phyloP scores from a whole-genome alignment of 345 rosid genomes.

The Eucalyptus cladocalyx region DNA sequence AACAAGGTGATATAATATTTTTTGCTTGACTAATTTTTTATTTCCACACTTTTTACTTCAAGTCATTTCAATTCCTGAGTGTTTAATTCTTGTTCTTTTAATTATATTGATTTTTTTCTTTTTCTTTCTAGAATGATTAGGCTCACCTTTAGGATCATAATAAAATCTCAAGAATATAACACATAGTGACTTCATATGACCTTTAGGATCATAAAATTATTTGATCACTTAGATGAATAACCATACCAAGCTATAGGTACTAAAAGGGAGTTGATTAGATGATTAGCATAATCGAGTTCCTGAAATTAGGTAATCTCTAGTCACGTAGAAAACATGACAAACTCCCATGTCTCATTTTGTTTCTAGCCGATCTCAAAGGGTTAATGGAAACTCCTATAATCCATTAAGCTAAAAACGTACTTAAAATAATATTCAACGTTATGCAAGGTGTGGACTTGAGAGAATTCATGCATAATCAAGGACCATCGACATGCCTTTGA shows the following conservation, averaged over 20 bases:
- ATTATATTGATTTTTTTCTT: neutral
- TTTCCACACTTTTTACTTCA: neutral
- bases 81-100: neutral
- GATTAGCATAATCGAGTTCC: neutral
- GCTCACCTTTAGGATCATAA: neutral
- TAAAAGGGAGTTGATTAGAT: too few relatives aligned
- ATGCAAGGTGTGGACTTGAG: neutral
- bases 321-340: neutral
- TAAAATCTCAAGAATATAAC: neutral
- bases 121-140: neutral
- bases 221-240: too few relatives aligned
- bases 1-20: neutral
- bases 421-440: neutral
- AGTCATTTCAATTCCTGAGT: neutral
- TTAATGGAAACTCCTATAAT: neutral
- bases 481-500: too few relatives aligned
- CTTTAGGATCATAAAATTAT: neutral
- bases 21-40: neutral
- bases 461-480: neutral
- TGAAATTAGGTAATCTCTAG: too few relatives aligned
- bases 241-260: too few relatives aligned
- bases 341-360: accelerated
- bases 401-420: neutral
- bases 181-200: neutral
- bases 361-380: neutral